Conservation (phyloP, 768 basidiomycete genomes). For the Amanita rimosa region DNA sequence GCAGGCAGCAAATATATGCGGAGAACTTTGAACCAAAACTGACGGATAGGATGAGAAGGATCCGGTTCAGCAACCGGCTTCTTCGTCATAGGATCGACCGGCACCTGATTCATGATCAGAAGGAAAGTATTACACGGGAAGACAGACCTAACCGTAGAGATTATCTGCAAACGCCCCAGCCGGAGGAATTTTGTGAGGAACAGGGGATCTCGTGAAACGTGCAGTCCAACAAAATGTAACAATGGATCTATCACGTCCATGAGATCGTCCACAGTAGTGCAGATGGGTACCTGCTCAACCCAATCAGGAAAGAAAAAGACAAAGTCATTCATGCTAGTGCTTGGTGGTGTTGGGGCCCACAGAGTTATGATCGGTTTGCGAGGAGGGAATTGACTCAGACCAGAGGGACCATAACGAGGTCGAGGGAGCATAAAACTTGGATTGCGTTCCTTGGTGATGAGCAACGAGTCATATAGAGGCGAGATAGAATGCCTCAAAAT, state of each 20-base stretch:
- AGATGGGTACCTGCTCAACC: constrained; percentile 58
- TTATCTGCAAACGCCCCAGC: constrained; percentile 58
- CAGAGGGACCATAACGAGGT: constrained; percentile 49
- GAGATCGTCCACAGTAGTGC: constrained; percentile 55
- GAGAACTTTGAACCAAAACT: constrained; percentile 78
- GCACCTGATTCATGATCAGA: constrained; percentile 19
- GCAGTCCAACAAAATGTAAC: constrained; percentile 68
- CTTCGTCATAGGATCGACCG: constrained; percentile 51
- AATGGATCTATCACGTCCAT: constrained; percentile 68
- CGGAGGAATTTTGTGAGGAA: constrained; percentile 75
- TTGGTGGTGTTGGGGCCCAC: constrained; percentile 71
- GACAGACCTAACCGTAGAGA: constrained; percentile 32
- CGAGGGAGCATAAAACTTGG: constrained; percentile 54
- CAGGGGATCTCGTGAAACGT: constrained; percentile 67
- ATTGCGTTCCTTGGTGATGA: constrained; percentile 48
- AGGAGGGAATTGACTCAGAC: constrained; percentile 36
- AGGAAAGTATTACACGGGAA: not conserved
- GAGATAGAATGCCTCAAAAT: constrained; percentile 58
- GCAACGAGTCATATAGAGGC: constrained; percentile 46
- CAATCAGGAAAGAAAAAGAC: constrained; percentile 90
- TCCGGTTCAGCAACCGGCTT: constrained; percentile 43
- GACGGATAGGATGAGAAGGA: constrained; percentile 45
- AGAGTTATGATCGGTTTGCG: constrained; percentile 64
- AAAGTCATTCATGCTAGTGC: constrained; percentile 64
- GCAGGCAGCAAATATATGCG: constrained; percentile 80